Evolutionary conservation across 371 early-diverging fungal species (phyloP).

Genomic region (Blastocladiella emersonii): DNA sequence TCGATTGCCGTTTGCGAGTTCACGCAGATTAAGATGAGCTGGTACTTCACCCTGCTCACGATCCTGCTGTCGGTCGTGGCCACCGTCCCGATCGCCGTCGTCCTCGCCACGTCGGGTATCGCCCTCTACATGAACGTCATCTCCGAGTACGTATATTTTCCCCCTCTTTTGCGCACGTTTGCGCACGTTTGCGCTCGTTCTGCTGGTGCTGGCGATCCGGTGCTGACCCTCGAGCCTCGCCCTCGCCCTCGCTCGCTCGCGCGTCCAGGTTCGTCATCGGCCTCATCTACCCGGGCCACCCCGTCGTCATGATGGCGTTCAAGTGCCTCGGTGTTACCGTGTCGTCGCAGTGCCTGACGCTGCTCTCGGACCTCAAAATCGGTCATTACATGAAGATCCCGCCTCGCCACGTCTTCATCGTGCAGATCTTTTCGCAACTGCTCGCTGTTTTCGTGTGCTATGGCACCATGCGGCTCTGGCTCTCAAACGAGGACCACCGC

Average conservation of each 20-base stretch:
- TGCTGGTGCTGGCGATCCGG: no score
- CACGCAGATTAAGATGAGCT: background rate
- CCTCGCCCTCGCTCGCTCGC: constrained; percentile 50
- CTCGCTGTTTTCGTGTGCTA: constrained; percentile 47
- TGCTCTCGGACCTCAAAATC: constrained; percentile 25
- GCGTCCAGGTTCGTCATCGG: constrained; percentile 47
- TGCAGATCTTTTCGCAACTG: constrained; percentile 43
- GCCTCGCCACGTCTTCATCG: constrained; percentile 36
- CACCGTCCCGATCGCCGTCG: background rate
- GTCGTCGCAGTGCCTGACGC: constrained; percentile 11
- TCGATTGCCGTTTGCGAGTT: constrained; percentile 42
- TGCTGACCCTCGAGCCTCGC: no score
- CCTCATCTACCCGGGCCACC: constrained; percentile 42
- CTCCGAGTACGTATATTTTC: no score
- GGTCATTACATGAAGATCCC: constrained; percentile 41
- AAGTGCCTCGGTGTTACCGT: constrained; percentile 37
- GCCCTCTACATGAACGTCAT: constrained; percentile 17
- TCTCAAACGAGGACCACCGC: constrained; percentile 30
- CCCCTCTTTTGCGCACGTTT: no score
- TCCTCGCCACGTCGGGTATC: background rate
- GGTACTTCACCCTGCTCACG: background rate
- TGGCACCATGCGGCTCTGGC: constrained; percentile 40
- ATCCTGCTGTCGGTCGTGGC: background rate
- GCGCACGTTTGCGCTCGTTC: no score
- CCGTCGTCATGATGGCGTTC: constrained; percentile 48